A percentile compares a stretch with the other conserved stretches of the same genome.
These are phyloP conservation scores for Talaromyces rugulosus DNA, from an alignment of 2,329 filamentous ascomycete species.

Conservation along the genomic window DNA sequence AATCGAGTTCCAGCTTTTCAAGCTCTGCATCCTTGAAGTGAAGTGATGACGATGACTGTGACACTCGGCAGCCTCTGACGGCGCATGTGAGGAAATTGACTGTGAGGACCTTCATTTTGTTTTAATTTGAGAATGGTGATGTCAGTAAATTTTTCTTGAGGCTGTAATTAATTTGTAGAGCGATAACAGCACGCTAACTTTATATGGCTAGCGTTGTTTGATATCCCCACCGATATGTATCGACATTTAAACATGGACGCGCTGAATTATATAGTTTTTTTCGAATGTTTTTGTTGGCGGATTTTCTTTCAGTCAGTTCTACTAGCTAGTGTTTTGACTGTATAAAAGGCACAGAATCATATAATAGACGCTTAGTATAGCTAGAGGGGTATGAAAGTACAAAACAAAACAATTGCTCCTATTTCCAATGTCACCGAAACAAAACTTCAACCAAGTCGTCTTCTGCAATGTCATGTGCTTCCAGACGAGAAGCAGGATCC, in stretches of 20 bases:
- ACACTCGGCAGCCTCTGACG: conserved; percentile 87
- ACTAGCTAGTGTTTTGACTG: not conserved
- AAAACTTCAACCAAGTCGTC: conserved; percentile 72
- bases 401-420: not conserved
- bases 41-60: conserved; percentile 75
- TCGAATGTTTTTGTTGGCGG: not conserved
- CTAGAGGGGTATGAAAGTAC: not conserved
- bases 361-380: not conserved
- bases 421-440: conserved; percentile 44
- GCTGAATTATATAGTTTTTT: not conserved
- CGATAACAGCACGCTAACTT: not conserved
- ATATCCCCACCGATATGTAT: not conserved
- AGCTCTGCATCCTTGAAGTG: conserved; percentile 91
- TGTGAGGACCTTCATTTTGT: conserved; percentile 86
- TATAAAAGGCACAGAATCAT: not conserved
- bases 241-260: not conserved
- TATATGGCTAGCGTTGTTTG: not conserved
- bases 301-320: not conserved
- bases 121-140: not conserved
- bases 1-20: conserved; percentile 73
- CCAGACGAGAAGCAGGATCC: conserved; percentile 56
- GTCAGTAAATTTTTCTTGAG: not conserved
- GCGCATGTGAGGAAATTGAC: conserved; percentile 97
- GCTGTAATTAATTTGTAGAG: not conserved
- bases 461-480: conserved; percentile 68